Evolutionary conservation across 176 grass and related monocot genomes (phyloP), one percentile per base, ranked within the genome.

Genomic region (barley (Hordeum vulgare)): DNA sequence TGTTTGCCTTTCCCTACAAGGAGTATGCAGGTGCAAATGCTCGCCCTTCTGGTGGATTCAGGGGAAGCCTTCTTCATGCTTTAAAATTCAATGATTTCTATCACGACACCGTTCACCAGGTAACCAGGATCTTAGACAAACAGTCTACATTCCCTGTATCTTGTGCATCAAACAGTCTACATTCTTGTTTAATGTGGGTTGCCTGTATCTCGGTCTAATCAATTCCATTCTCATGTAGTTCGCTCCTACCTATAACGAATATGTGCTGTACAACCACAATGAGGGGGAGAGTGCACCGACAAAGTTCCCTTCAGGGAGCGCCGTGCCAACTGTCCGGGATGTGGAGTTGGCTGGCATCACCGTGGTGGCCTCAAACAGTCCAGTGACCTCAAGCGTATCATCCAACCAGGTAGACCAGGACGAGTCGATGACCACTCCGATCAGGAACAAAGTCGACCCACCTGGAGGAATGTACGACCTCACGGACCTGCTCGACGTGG

Each of bases 21-120:
- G 96, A 99, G 59, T 99, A 99, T 89, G 87, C 89, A n/a, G 96
- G 96, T 83, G 82, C 93, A 12, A 94, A 96, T 76, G 80, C 89
- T 73, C 93, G 89, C 33, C 73, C 78, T 47, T 91, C 89, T 26
- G 85, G 89, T 75, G 96, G 87, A 51, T 92, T 99, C 73, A 91
- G 84, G 66, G 91, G 81, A 83, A 99, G 81, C 75, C 91, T 99
- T 71, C 83, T 90, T 41, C 96, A 99, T 83, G 91, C 93, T 70
- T 75, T 99, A 56, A 95, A 99, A 63, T 96, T 99, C 74, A 99
- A 96, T 26, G 93, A 95, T 87, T 99, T 99, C 85, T 99, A 99
- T 66, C 96, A 99, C 45, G 96, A 96, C 78, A 96, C 96, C 2
- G 96, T 99, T 47, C 96, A 99, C 58, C 96, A 99, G 96, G 96